Base-by-base conservation (phyloP, 768 basidiomycete genomes). In the Epithele typhae region DNA sequence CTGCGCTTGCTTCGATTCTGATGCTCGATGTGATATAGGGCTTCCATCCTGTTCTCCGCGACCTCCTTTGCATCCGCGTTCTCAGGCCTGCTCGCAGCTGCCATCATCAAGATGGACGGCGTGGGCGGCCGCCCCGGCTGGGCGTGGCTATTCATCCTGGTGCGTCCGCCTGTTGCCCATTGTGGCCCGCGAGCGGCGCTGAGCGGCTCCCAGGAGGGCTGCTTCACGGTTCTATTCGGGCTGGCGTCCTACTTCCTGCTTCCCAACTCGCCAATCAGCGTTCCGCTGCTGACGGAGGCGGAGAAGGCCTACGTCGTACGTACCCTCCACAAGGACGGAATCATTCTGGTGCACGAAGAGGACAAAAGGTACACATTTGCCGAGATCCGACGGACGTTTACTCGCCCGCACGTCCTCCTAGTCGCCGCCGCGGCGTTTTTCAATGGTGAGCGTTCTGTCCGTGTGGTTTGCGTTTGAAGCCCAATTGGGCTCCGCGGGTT, bases 61-160 rank as follows among this genome's bases (percentile, higher is more conserved):
- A 66, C 70, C 10, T 71, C 71, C 1, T 65, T 79, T 5, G 74
- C 81, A 0, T 77, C 79, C 1, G 75, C 78, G 0, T 82, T 83
- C 55, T 82, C 81, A 4, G 84, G 84, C 35, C 62, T 86, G 6
- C 68, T 87, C 17, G 82, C 82, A 0, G 68, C 78, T 24, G 80
- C 70, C 1, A 81, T 87, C 40, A 58, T 69, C 19, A 62, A 77
- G 12, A 77, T 87, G 70, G 61, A 80, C 38, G 77, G 77, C 12
- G 62, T 70, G 6, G 69, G 73, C 2, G 75, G 78, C 5, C 71
- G 64, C 44, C 67, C 74, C 1, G 82, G 78, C 0, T 85, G 82
- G 83, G 68, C 74, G n/a, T 87, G 81, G 82, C 77, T 84, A 33
- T 82, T 82, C 60, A 77, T 82, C 43, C 64, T 82, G 22, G 75